These are phyloP conservation scores for Backusella circina DNA, from an alignment of 192 early-diverging fungal species.

Conservation along the genomic window DNA sequence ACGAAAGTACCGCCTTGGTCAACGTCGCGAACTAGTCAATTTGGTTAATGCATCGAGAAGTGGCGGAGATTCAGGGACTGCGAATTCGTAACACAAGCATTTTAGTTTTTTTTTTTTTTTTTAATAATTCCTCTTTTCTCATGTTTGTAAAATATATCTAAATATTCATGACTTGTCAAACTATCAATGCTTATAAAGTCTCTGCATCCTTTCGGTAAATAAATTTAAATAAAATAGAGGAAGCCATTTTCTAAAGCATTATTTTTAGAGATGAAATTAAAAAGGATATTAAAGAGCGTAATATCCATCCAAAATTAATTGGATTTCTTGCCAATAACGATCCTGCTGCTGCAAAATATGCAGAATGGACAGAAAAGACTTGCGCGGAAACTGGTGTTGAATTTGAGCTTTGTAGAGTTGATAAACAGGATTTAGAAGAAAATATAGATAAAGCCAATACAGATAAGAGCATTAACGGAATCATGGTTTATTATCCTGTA, in stretches of 20 bases:
- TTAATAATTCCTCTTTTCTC: background rate
- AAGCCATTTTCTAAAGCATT: background rate
- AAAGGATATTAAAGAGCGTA: slow-evolving; percentile 59
- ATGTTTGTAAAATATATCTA: background rate
- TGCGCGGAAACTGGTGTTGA: slow-evolving; percentile 87
- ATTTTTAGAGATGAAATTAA: slow-evolving; percentile 52
- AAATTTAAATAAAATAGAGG: background rate
- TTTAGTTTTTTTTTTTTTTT: too few species aligned
- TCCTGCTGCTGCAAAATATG: slow-evolving; percentile 87
- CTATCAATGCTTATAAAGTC: slow-evolving; percentile 59
- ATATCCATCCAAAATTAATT: slow-evolving; percentile 71
- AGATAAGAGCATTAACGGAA: slow-evolving; percentile 82
- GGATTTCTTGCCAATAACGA: slow-evolving; percentile 98
- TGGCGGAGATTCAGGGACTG: background rate
- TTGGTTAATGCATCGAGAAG: background rate
- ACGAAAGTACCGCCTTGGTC: slow-evolving; percentile 34
- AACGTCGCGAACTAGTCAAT: slow-evolving; percentile 39
- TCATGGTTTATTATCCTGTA: slow-evolving; percentile 99
- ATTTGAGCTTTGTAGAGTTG: slow-evolving; percentile 86
- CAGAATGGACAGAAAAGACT: slow-evolving; percentile 93
- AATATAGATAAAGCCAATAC: slow-evolving; percentile 84
- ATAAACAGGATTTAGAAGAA: slow-evolving; percentile 81
- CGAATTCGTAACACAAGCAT: background rate
- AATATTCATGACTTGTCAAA: slow-evolving; percentile 41
- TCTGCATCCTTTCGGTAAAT: slow-evolving; percentile 62